Evolutionary conservation across 306 rosid species (phyloP).

Genomic region (Carpinus viminea): DNA sequence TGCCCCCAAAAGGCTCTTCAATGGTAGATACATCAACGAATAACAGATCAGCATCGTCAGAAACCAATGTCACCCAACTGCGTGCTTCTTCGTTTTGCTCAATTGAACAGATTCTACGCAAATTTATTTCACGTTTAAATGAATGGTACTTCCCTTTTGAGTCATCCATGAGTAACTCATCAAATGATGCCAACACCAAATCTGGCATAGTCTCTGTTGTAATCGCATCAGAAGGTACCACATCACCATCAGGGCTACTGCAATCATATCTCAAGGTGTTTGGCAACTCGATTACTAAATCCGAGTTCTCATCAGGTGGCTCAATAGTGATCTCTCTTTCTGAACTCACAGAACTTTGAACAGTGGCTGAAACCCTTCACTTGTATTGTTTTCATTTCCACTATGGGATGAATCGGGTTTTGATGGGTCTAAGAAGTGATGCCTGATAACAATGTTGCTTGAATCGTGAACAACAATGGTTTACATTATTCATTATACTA

Average conservation of each 20-base stretch:
- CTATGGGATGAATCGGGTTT: conserved; percentile 4
- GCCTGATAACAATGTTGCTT: conserved; percentile 18
- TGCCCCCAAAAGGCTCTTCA: conserved; percentile 8
- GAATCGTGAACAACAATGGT: neutral
- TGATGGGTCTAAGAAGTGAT: conserved; percentile 15
- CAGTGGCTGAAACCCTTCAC: conserved; percentile 8
- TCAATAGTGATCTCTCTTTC: conserved; percentile 6
- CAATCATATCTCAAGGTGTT: conserved; percentile 25
- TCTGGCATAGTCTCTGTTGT: neutral
- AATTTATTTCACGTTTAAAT: conserved; percentile 25
- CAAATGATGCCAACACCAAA: neutral
- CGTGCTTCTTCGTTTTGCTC: conserved; percentile 15
- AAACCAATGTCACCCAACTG: conserved; percentile 24
- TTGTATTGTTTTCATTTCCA: neutral
- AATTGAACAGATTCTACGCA: conserved; percentile 15
- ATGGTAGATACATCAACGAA: conserved; percentile 14
- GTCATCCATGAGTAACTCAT: conserved; percentile 5
- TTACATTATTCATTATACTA: neutral
- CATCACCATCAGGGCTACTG: conserved; percentile 28
- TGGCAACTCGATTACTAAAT: conserved; percentile 25
- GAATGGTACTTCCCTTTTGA: conserved; percentile 17
- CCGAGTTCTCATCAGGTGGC: conserved; percentile 1
- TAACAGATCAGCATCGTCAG: conserved; percentile 23
- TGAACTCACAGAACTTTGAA: conserved; percentile 7
- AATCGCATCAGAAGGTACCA: conserved; percentile 8